Percentiles rank a stretch among this genome's conserved stretches.
Evolutionary conservation across 805 yeast genomes (phyloP).

Genomic region (Phaffomyces thermotolerans): DNA sequence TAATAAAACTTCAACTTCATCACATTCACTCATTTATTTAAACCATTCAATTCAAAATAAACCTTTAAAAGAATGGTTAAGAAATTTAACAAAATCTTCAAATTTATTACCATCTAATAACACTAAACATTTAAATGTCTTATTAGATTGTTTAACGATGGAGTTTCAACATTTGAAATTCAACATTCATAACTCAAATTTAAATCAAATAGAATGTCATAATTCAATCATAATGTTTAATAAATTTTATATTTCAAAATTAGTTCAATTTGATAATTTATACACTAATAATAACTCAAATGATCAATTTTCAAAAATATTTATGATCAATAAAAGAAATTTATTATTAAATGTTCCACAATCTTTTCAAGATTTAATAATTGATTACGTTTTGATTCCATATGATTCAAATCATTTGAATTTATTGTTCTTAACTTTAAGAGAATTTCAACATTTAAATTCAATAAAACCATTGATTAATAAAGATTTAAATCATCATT

Average conservation of each 20-base stretch:
- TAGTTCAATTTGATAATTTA: slow-evolving; percentile 9
- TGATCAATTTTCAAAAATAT: slow-evolving; percentile 21
- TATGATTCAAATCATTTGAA: slow-evolving; percentile 35
- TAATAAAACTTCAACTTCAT: slow-evolving; percentile 35
- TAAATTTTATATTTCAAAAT: slow-evolving; percentile 26
- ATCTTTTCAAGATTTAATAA: slow-evolving; percentile 42
- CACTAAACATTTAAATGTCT: neutral
- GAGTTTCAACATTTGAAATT: slow-evolving; percentile 22
- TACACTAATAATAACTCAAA: neutral
- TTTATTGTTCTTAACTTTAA: slow-evolving; percentile 37
- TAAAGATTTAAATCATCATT: too few species aligned
- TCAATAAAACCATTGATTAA: slow-evolving; percentile 5
- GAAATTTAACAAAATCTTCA: slow-evolving; percentile 8
- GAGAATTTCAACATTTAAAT: slow-evolving; percentile 33
- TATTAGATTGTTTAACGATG: slow-evolving; percentile 12
- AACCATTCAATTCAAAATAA: slow-evolving; percentile 4
- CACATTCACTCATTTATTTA: slow-evolving; percentile 22
- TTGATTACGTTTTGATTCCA: slow-evolving; percentile 38
- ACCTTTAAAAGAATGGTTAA: slow-evolving; percentile 6
- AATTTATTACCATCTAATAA: slow-evolving; percentile 2
- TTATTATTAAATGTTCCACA: slow-evolving; percentile 44
- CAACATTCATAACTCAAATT: slow-evolving; percentile 10
- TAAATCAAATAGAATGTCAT: slow-evolving; percentile 38
- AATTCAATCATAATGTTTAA: slow-evolving; percentile 47
- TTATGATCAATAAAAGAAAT: slow-evolving; percentile 40